Evolutionary conservation across 1,284 basidiomycete species (phyloP), one percentile per base, ranked within the genome.

Genomic region (Sporisorium sorghi): DNA sequence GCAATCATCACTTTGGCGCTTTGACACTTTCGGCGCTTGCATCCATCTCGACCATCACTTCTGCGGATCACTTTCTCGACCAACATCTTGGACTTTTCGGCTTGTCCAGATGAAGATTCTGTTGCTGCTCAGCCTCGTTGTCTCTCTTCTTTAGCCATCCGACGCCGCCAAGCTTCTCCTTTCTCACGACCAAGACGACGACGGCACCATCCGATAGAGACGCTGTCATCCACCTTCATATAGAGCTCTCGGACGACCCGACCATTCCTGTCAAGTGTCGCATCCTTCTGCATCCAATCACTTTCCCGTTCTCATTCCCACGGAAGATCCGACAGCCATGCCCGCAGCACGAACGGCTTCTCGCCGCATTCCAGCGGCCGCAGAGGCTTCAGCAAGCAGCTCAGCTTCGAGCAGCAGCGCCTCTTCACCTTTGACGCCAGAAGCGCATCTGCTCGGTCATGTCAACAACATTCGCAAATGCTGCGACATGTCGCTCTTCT

Each of bases 401-500:
- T 58, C 58, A n/a, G 50, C 65, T 15, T 68, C 58, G 30, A 61
- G 58, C 49, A 64, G 57, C 40, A 57, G 46, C 42, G 50, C 50
- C 12, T 47, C 59, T 2, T 68, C 65, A 5, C 60, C 61, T 2
- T n/a, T 49, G 28, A 68, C 61, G 4, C 61, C 65, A n/a, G 66
- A 69, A 23, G 35, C 35, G 14, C 57, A 67, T 42, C 71, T 77
- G 32, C 71, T 77, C 24, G 39, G 17, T 7, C 65, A 78, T 47
- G 71, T 74, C 58, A 78, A 78, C 67, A 70, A 62, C 63, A 69
- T 77, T 43, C 66, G 77, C 51, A 71, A 61, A 51, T 71, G 65
- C 61, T 73, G 70, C 54, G 67, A 74, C 57, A 70, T 73, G 64
- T 67, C 72, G n/a, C 62, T 63, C 26, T 71, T 78, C 46, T 44